Evolutionary conservation across 106 monocot species (phyloP), one percentile per base, ranked within the genome.

Genomic region (Dendrobium catenatum): DNA sequence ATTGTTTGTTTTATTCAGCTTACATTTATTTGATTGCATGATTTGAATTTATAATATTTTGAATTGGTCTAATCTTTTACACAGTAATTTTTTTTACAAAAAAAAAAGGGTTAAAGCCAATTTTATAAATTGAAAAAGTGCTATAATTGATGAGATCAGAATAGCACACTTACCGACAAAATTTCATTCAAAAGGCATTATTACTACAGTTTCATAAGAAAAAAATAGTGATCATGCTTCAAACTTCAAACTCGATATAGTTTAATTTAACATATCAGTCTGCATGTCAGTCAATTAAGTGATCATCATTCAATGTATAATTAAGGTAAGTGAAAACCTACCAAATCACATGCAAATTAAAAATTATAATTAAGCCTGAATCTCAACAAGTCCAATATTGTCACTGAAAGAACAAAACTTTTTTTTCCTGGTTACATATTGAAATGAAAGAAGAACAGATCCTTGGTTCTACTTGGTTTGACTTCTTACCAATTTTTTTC

Each of bases 281-380:
- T 70, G 8, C 9, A 31, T 27, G 70, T 10, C 15, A 61, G 61
- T 61, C 6, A 61, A 61, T 4, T 61, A 4, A 51, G 2, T 70
- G 3, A 70, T 70, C 70, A 70, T 70, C 58, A 58, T 31, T 37
- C 13, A 70, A 70, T 33, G 68, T 15, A 31, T 31, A 31, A 13
- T 27, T 22, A 70, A 70, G 13, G 70, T 33, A 70, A 33, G 33
- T 70, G 70, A 70, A 70, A 70, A 4, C 31, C 33, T 15, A 31
- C 70, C 33, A 13, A 70, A 70, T 70, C 70, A 70, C 70, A 70
- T 70, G 70, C 70, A 31, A 70, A 70, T 33, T 2, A 70, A 4
- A 61, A 37, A 37, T 37, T 37, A 2, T 37, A 37, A 70, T 13
- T 13, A 31, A 9, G 70, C 33, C 19, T 13, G 22, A 70, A 31